Conservation (phyloP, 139 green algal species). For the Tetradesmus obliquus region DNA sequence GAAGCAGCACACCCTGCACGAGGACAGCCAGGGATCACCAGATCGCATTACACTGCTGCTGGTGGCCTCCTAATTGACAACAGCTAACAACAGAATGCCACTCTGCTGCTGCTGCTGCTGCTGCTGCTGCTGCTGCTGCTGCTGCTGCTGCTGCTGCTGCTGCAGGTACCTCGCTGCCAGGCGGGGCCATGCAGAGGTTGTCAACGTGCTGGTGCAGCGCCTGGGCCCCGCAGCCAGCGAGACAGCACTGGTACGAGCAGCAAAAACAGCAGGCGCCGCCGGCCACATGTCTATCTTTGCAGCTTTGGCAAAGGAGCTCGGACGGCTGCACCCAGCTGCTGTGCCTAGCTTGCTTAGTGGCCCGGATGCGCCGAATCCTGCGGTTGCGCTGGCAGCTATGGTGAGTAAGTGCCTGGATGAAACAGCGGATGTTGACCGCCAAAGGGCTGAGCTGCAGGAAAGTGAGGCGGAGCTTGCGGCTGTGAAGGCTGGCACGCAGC, state of each 20-base stretch:
- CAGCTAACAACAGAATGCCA: no score
- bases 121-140: background rate
- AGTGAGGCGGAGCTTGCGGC: background rate
- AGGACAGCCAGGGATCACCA: background rate
- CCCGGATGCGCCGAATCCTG: background rate
- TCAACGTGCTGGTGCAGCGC: background rate
- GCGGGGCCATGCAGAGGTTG: background rate
- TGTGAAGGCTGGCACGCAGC: conserved; percentile 14
- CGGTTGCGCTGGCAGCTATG: background rate
- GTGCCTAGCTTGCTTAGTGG: background rate
- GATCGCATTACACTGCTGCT: no score
- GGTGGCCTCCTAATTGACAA: no score
- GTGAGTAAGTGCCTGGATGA: conserved; percentile 22
- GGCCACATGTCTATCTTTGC: conserved; percentile 10
- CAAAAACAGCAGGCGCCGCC: background rate
- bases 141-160: conserved; percentile 3
- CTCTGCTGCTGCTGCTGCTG: conserved; percentile 10
- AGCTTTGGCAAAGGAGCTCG: background rate
- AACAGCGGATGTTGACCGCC: background rate
- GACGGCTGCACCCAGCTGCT: background rate
- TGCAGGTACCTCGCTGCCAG: background rate
- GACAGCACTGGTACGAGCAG: background rate
- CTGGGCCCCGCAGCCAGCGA: background rate
- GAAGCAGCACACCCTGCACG: background rate
- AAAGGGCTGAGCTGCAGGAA: background rate